Evolutionary conservation across 805 yeast genomes (phyloP).

Genomic region (Wickerhamomyces chambardii): DNA sequence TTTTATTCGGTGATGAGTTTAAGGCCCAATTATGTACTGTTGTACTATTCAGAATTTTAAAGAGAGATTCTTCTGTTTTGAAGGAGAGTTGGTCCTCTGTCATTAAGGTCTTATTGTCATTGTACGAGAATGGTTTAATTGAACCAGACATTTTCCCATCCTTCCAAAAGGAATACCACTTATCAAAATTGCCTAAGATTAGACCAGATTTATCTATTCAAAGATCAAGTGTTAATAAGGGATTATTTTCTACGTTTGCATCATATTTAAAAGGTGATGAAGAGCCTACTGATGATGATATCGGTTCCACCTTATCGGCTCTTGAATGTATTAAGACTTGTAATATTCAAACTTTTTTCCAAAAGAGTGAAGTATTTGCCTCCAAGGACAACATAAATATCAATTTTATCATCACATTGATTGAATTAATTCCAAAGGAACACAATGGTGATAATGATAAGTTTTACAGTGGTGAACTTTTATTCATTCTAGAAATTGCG

Average conservation of each 20-base stretch:
- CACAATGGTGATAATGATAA: constrained; percentile 17
- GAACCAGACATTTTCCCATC: constrained; percentile 56
- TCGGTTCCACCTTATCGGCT: constrained; percentile 77
- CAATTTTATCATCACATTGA: constrained; percentile 22
- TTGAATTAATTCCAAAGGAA: constrained; percentile 25
- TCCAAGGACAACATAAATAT: constrained; percentile 18
- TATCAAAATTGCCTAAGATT: constrained; percentile 50
- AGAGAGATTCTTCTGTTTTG: constrained; percentile 42
- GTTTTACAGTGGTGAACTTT: constrained; percentile 12
- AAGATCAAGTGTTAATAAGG: constrained; percentile 57
- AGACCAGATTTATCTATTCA: constrained; percentile 60
- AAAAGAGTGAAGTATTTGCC: constrained; percentile 24
- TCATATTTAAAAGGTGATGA: constrained; percentile 91
- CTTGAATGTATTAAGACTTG: constrained; percentile 76
- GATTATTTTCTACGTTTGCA: constrained; percentile 85
- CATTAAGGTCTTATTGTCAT: constrained; percentile 46
- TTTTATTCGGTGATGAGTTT: constrained; percentile 81
- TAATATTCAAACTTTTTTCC: constrained; percentile 46
- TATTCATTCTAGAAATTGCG: constrained; percentile 38
- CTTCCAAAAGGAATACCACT: constrained; percentile 47
- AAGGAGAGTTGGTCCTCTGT: constrained; percentile 46
- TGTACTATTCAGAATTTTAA: constrained; percentile 71
- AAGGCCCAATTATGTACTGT: constrained; percentile 88
- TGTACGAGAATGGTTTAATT: constrained; percentile 68
- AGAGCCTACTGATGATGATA: constrained; percentile 91